phyloP scores from a whole-genome alignment of 495 filamentous ascomycete genomes.

The Zalerion maritima region DNA sequence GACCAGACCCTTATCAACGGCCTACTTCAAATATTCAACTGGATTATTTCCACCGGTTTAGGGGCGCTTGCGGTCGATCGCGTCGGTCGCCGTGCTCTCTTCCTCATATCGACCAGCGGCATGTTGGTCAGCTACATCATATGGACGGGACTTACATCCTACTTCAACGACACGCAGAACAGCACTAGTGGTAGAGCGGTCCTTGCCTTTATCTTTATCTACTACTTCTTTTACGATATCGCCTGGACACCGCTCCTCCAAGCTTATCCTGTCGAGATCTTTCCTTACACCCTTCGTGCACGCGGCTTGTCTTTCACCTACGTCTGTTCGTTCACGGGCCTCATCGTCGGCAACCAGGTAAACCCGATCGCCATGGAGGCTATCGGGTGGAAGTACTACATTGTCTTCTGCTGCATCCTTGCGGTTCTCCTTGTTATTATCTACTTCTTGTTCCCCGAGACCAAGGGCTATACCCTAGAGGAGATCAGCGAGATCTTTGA shows the following conservation, averaged over 20 bases:
- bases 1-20: conserved; percentile 27
- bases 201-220: conserved; percentile 16
- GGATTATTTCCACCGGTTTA: conserved; percentile 1
- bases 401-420: conserved; percentile 22
- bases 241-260: conserved; percentile 17
- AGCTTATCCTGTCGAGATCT: conserved; percentile 28
- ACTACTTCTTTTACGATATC: conserved; percentile 26
- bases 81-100: conserved; percentile 9
- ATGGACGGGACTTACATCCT: conserved; percentile 8
- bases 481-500: conserved; percentile 13
- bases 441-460: conserved; percentile 19
- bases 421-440: conserved; percentile 14
- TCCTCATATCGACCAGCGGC: conserved; percentile 7
- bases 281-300: conserved; percentile 13
- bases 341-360: conserved; percentile 3
- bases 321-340: too few relatives aligned
- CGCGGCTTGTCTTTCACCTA: too few relatives aligned
- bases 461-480: conserved; percentile 17
- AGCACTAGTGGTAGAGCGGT: conserved; percentile 6
- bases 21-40: conserved; percentile 17
- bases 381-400: conserved; percentile 25
- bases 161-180: conserved; percentile 7
- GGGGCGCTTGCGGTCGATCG: conserved; percentile 9
- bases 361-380: conserved; percentile 22
- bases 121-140: conserved; percentile 16